These are phyloP conservation scores for Gymnopus androsaceus DNA, from an alignment of 1,284 basidiomycete species.

Conservation along the genomic window DNA sequence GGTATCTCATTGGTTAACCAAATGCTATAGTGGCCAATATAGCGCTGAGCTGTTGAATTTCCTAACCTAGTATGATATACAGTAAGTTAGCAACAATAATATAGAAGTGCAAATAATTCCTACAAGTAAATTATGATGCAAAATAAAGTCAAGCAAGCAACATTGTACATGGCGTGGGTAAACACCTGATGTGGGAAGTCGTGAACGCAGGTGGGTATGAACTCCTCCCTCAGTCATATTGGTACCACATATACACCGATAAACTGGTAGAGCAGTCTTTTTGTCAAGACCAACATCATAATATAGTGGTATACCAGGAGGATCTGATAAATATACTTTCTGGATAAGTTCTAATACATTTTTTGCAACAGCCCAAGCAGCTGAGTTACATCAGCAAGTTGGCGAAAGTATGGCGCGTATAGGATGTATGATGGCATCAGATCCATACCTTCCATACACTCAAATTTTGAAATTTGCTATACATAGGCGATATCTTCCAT, in stretches of 20 bases:
- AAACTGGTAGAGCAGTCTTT: conserved; percentile 24
- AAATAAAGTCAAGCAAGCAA: conserved; percentile 25
- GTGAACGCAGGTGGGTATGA: conserved; percentile 20
- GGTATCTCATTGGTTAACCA: conserved; percentile 25
- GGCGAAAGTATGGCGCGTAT: too few relatives aligned
- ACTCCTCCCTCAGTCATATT: conserved; percentile 31
- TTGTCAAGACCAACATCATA: conserved; percentile 23
- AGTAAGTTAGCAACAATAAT: neutral
- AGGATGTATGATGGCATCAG: too few relatives aligned
- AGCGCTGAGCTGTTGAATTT: conserved; percentile 22
- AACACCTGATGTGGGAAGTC: conserved; percentile 24
- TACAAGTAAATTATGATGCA: conserved; percentile 22
- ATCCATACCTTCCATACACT: too few relatives aligned
- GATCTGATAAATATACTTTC: too few relatives aligned
- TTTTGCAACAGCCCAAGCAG: too few relatives aligned
- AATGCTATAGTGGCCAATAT: conserved; percentile 20
- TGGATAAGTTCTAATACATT: too few relatives aligned
- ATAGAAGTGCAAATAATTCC: neutral
- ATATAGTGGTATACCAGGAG: conserved; percentile 30
- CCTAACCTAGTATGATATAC: conserved; percentile 17
- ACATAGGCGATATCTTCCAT: too few relatives aligned
- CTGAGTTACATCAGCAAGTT: too few relatives aligned
- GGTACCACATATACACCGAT: conserved; percentile 25
- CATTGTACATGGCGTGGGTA: conserved; percentile 24
- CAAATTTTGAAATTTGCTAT: too few relatives aligned